These are phyloP conservation scores for Styphnolobium japonicum DNA, from an alignment of 306 rosid genomes.

Conservation along the genomic window DNA sequence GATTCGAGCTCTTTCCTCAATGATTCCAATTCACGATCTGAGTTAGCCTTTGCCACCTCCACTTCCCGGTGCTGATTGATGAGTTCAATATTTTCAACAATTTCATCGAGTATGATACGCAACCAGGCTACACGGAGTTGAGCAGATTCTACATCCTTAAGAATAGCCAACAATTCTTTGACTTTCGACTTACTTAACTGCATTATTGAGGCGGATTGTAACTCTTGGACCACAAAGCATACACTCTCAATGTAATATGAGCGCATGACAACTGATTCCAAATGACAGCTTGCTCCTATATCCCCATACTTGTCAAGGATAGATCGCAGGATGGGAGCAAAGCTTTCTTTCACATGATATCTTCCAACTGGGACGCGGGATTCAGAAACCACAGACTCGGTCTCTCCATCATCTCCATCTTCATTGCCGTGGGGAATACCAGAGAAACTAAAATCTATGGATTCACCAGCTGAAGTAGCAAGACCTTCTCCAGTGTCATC, in stretches of 20 bases:
- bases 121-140: constrained; percentile 69
- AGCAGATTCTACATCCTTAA: constrained; percentile 83
- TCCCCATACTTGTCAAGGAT: constrained; percentile 77
- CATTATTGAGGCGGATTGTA: constrained; percentile 41
- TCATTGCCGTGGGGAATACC: constrained; percentile 32
- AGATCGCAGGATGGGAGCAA: constrained; percentile 53
- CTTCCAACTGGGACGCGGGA: constrained; percentile 60
- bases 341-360: constrained; percentile 64
- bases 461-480: constrained; percentile 19
- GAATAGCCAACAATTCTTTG: constrained; percentile 62
- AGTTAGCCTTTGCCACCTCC: constrained; percentile 45
- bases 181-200: constrained; percentile 58
- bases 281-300: constrained; percentile 63
- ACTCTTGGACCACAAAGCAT: constrained; percentile 75
- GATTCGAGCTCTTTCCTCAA: constrained; percentile 52
- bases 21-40: constrained; percentile 46
- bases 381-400: constrained; percentile 49
- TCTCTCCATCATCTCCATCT: constrained; percentile 53
- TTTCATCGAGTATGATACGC: constrained; percentile 46
- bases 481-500: constrained; percentile 19
- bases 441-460: constrained; percentile 48
- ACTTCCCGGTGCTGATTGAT: constrained; percentile 39
- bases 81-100: constrained; percentile 47
- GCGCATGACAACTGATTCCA: constrained; percentile 76
- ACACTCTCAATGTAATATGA: constrained; percentile 80